These are phyloP conservation scores for button mushroom (Agaricus bisporus) DNA, from an alignment of 768 basidiomycete species.

Conservation along the genomic window DNA sequence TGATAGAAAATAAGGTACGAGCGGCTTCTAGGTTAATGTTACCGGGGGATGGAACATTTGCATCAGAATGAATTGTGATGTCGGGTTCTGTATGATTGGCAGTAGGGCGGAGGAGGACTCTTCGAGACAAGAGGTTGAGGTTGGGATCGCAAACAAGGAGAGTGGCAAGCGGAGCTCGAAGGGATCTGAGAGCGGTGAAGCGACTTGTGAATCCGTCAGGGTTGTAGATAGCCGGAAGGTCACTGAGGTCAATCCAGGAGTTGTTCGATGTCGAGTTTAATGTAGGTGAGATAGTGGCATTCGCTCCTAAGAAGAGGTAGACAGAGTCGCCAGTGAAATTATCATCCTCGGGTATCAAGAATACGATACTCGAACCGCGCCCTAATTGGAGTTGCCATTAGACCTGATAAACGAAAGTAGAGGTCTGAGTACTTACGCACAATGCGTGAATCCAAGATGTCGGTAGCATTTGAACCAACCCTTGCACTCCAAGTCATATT, in stretches of 20 bases:
- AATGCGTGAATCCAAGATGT: not conserved
- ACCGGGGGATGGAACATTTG: not conserved
- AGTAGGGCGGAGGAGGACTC: not conserved
- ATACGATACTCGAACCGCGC: not conserved
- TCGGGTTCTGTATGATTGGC: not conserved
- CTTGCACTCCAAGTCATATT: not conserved
- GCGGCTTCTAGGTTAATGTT: not conserved
- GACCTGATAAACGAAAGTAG: not conserved
- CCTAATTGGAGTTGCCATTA: not conserved
- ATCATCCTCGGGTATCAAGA: not conserved
- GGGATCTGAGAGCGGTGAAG: not conserved
- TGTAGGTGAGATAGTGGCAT: not conserved
- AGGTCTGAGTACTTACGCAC: not conserved
- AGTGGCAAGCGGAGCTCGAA: constrained; percentile 1
- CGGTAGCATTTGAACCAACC: not conserved
- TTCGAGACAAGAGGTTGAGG: not conserved
- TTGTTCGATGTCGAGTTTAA: not conserved
- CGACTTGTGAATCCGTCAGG: not conserved
- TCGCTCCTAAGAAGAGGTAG: not conserved
- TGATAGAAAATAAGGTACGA: not conserved
- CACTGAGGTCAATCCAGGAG: not conserved
- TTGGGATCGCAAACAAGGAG: not conserved
- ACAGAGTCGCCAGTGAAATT: not conserved
- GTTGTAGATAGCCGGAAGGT: not conserved
- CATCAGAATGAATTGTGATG: not conserved